A percentile compares a stretch with the other conserved stretches of the same genome.
phyloP scores from a whole-genome alignment of 371 early-diverging fungal species.

The Circinella umbellata region DNA sequence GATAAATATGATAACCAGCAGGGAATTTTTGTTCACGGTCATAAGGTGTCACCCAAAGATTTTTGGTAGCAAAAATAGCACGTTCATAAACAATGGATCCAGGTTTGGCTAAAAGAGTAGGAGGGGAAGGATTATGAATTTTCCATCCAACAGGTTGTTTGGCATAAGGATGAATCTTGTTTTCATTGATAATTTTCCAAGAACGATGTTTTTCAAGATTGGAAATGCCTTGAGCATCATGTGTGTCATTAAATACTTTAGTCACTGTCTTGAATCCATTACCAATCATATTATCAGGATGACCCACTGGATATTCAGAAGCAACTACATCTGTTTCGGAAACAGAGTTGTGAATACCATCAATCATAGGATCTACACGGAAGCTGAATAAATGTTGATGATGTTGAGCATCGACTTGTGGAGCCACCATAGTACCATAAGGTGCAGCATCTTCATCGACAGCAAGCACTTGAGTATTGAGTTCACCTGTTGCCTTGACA shows the following conservation, averaged over 20 bases:
- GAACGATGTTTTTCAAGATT: slow-evolving; percentile 31
- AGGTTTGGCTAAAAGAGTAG: slow-evolving; percentile 42
- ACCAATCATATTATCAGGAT: slow-evolving; percentile 45
- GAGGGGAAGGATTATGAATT: slow-evolving; percentile 28
- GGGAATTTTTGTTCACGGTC: slow-evolving; percentile 46
- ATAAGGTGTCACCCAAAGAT: slow-evolving; percentile 55
- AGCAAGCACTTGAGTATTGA: slow-evolving; percentile 52
- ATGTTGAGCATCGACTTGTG: slow-evolving; percentile 51
- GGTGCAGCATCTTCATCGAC: slow-evolving; percentile 43
- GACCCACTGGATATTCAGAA: slow-evolving; percentile 43
- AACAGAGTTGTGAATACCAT: slow-evolving; percentile 44
- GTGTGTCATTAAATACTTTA: slow-evolving; percentile 37
- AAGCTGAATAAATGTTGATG: slow-evolving; percentile 58
- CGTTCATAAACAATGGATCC: slow-evolving; percentile 49
- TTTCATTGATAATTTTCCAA: slow-evolving; percentile 51
- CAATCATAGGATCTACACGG: slow-evolving; percentile 56
- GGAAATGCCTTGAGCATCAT: slow-evolving; percentile 35
- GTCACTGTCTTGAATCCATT: slow-evolving; percentile 39
- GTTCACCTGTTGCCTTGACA: slow-evolving; percentile 56
- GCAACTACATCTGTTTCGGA: slow-evolving; percentile 37
- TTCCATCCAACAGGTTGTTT: slow-evolving; percentile 46
- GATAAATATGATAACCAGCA: slow-evolving; percentile 54
- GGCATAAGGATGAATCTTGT: slow-evolving; percentile 43
- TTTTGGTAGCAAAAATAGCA: slow-evolving; percentile 49
- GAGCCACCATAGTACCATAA: slow-evolving; percentile 52